Evolutionary conservation across 805 yeast genomes (phyloP), one percentile per base, ranked within the genome.

Genomic region (Hyphopichia homilentoma): DNA sequence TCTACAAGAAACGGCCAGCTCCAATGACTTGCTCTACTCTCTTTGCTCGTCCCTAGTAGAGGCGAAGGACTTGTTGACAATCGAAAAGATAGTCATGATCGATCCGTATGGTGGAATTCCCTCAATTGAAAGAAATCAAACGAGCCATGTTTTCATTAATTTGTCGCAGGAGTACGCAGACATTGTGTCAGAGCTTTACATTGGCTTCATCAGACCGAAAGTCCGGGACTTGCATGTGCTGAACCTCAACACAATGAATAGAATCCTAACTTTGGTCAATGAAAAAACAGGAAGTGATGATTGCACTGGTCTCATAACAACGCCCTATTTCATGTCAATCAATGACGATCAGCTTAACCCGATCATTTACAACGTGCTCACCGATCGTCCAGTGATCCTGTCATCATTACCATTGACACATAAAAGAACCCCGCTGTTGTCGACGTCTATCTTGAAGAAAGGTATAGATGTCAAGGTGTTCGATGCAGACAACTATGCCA

Each of bases 21-120:
- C 50, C 6, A 47, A 54, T 32, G 38, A 47, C n/a, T 46, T 65
- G 5, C 36, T 66, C 20, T 40, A 35, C 27, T 40, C 44, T 9
- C 32, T 65, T 4, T 47, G 60, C 28, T 30, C 55, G 5, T 36
- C 54, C 21, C 39, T 65, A 14, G 34, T 59, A 21, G 40, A 50
- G 4, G 38, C 49, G 13, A 38, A 51, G 27, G 60, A 61, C 30
- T 41, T 68, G 17, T 52, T 68, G n/a, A 65, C 80, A 1, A 73
- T 93, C 26, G 98, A 93, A 41, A 93, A 93, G 44, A 59, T 90
- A 18, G 75, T 90, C 6, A 78, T 81, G 40, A 64, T 93, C 19
- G 97, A 88, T 47, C 75, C 79, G 1, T 53, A 73, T 13, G 99
- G 99, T 2, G 99, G 99, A 0, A 81, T 87, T 5, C 97, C 97